Evolutionary conservation across 495 filamentous ascomycete species (phyloP), one percentile per base, ranked within the genome.

Genomic region (Hypoxylon trugodes): DNA sequence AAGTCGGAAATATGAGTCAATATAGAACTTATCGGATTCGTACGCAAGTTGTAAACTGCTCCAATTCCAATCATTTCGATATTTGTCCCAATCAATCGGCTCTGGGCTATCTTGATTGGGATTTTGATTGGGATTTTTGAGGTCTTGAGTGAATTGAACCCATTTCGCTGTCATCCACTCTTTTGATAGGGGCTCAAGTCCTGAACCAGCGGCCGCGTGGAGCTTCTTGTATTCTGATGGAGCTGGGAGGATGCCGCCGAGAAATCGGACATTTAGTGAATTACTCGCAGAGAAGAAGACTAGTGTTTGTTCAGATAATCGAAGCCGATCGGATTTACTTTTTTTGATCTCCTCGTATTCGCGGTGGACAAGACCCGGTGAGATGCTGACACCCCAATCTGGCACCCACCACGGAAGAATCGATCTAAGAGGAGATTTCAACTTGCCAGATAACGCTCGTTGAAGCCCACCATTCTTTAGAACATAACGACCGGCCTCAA

Each of bases 331-430:
- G n/a, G 12, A 7, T 8, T 10, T 3, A 16, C 4, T 35, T 6
- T 6, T 13, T 7, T 37, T 8, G 16, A 12, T 9, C 3, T 3
- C 2, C 18, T 25, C 30, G 30, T 4, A 4, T 0, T 25, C 7
- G 4, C 28, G 4, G 4, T 30, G 10, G 28, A 10, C 8, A 2
- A 12, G n/a, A 9, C 18, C 26, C 1, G 37, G 12, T 15, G 38
- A 24, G 12, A 22, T 30, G 16, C 35, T n/a, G 18, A 55, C 22
- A 16, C 38, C 37, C 51, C 51, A 55, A 28, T 55, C 51, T 3
- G 51, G 51, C 26, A 55, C 51, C 51, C 51, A 55, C 15, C 37
- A 55, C 15, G 51, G 51, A 8, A 55, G 51, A n/a, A 43, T 55
- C 22, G 51, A 43, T 6, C 51, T 33, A n/a, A 43, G 51, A 24